Evolutionary conservation across 2,329 filamentous ascomycete species (phyloP).

Genomic region (Plenodomus tracheiphilus): DNA sequence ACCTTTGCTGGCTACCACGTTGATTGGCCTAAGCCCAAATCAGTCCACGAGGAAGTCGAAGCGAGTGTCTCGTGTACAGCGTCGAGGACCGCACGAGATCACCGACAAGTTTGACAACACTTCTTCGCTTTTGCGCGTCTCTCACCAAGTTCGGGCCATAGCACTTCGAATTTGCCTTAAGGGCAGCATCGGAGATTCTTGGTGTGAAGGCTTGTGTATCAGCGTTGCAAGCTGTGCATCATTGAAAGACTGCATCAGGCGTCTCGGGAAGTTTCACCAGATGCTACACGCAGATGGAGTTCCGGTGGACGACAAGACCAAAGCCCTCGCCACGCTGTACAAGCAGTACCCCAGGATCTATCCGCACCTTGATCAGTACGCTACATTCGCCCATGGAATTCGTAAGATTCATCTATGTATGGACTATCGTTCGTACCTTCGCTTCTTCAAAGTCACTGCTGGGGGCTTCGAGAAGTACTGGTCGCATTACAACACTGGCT

Average conservation of each 20-base stretch:
- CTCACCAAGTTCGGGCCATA: conserved; percentile 26
- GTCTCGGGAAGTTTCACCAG: conserved; percentile 19
- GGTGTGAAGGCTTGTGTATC: conserved; percentile 13
- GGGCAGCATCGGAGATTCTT: conserved; percentile 10
- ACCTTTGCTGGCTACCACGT: background rate
- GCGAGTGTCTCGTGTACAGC: background rate
- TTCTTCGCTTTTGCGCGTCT: conserved; percentile 20
- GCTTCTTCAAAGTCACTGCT: conserved; percentile 32
- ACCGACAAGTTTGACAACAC: conserved; percentile 19
- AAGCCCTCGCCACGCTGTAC: conserved; percentile 16
- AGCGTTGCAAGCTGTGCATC: background rate
- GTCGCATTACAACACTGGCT: conserved; percentile 2
- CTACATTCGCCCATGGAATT: conserved; percentile 30
- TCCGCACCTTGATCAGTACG: conserved; percentile 25
- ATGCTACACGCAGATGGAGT: conserved; percentile 14
- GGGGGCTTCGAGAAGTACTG: conserved; percentile 14
- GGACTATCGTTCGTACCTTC: conserved; percentile 19
- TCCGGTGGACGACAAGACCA: conserved; percentile 2
- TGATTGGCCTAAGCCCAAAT: background rate
- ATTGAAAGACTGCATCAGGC: conserved; percentile 9
- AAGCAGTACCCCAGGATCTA: conserved; percentile 21
- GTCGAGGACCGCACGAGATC: conserved; percentile 17
- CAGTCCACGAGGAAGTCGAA: background rate
- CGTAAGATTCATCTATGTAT: conserved; percentile 25
- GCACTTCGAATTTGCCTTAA: conserved; percentile 24